Conservation (phyloP, 495 filamentous ascomycete species). For the Glonium stellatum region DNA sequence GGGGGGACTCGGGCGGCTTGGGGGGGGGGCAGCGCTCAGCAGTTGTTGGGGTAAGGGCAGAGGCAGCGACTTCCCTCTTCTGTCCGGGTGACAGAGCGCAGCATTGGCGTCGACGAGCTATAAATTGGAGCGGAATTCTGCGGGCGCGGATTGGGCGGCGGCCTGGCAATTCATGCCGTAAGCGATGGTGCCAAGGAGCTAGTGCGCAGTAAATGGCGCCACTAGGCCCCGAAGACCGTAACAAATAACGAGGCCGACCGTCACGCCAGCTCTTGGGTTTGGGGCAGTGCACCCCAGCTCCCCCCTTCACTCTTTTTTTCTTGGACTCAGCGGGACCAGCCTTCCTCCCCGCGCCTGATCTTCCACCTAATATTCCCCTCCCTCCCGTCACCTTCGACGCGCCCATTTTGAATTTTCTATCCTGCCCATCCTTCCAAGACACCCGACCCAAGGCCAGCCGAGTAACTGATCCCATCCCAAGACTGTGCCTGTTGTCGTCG, state of each 20-base stretch:
- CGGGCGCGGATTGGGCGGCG: no score
- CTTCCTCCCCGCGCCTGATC: conserved; percentile 5
- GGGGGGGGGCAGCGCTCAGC: conserved; percentile 5
- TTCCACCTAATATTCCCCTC: background rate
- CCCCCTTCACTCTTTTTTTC: background rate
- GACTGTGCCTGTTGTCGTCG: background rate
- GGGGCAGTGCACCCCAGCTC: background rate
- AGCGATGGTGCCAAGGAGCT: background rate
- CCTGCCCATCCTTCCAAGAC: background rate
- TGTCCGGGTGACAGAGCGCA: no score
- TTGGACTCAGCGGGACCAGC: background rate
- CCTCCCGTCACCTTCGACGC: background rate
- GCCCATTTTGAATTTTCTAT: background rate
- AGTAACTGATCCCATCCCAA: no score
- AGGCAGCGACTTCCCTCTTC: no score
- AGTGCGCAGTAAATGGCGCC: background rate
- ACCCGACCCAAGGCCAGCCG: no score
- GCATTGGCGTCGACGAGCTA: no score
- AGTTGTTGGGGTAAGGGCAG: no score
- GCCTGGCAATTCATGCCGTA: no score
- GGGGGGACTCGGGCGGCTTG: conserved; percentile 18
- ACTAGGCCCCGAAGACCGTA: background rate
- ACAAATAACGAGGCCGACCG: no score
- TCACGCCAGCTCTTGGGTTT: background rate
- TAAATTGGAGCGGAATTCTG: no score